A percentile compares a stretch with the other conserved stretches of the same genome.
These are phyloP conservation scores for Pistacia atlantica DNA, from an alignment of 345 rosid genomes.

Conservation along the genomic window DNA sequence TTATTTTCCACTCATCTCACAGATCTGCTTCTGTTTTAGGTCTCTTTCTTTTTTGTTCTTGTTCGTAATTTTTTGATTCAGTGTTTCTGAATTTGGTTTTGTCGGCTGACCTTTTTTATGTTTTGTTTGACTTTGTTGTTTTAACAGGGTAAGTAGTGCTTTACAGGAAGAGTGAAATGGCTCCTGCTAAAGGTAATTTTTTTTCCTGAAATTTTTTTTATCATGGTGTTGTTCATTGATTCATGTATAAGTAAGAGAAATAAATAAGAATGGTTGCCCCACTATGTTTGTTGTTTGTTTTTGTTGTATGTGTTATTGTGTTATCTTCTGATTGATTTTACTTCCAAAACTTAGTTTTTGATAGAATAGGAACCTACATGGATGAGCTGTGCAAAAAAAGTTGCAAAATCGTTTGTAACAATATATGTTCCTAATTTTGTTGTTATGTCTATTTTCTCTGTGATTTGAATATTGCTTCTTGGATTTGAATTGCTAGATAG, in stretches of 20 bases:
- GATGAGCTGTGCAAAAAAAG: not conserved
- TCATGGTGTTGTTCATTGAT: not conserved
- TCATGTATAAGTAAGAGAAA: too few species aligned
- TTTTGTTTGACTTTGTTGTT: not conserved
- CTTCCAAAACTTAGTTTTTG: not conserved
- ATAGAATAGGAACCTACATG: not conserved
- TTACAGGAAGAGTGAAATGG: constrained; percentile 24
- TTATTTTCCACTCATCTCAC: not conserved
- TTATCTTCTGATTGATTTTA: not conserved
- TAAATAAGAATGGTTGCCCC: not conserved
- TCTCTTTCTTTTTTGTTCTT: not conserved
- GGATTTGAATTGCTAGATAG: not conserved
- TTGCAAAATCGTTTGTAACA: not conserved
- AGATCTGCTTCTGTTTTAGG: not conserved
- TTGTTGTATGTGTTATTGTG: not conserved
- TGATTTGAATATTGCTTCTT: not conserved
- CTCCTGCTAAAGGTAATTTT: constrained; percentile 41
- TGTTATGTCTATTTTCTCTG: not conserved
- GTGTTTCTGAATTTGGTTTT: not conserved
- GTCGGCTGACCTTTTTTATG: not conserved
- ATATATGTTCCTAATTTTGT: too few species aligned
- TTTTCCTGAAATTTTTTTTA: not conserved
- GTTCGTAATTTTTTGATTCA: not conserved
- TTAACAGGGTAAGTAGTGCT: constrained; percentile 10
- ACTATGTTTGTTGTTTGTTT: not conserved